Percentiles rank a stretch among this genome's conserved stretches.
phyloP scores from a whole-genome alignment of 2,329 filamentous ascomycete species.

The Mycosphaerella sp. region DNA sequence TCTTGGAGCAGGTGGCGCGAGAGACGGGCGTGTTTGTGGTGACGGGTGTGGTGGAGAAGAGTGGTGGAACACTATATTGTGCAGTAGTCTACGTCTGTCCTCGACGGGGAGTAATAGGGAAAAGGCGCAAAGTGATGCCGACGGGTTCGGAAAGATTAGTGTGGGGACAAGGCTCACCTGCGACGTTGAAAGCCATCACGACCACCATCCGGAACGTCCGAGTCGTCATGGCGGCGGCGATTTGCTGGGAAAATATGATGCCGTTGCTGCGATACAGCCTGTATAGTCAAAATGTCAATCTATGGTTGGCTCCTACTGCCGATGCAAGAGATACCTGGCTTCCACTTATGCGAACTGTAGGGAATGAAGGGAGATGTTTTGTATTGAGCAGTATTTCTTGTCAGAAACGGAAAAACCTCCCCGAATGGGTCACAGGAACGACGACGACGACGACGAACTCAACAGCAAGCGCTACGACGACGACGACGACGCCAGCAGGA shows the following conservation, averaged over 20 bases:
- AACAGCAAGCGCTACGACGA: neutral
- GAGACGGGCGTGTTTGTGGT: constrained; percentile 78
- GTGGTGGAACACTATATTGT: constrained; percentile 80
- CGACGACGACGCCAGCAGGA: neutral
- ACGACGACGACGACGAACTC: neutral
- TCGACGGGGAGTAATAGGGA: constrained; percentile 63
- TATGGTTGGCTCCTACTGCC: constrained; percentile 86
- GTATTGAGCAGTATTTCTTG: constrained; percentile 85
- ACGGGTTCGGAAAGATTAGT: constrained; percentile 77
- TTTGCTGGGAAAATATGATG: constrained; percentile 99
- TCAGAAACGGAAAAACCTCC: constrained; percentile 53
- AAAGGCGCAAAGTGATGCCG: constrained; percentile 89
- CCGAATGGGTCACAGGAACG: constrained; percentile 48
- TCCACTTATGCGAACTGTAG: constrained; percentile 72
- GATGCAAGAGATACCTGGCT: constrained; percentile 80
- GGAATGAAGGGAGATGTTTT: constrained; percentile 74
- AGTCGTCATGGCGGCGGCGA: constrained; percentile 75
- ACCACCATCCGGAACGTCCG: constrained; percentile 72
- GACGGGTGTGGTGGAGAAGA: constrained; percentile 70
- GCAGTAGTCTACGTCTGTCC: constrained; percentile 77
- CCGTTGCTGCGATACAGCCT: constrained; percentile 75
- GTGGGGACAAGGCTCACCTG: constrained; percentile 79
- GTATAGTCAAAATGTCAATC: constrained; percentile 84
- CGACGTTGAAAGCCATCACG: constrained; percentile 70
- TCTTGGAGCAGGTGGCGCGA: constrained; percentile 65